phyloP scores from a whole-genome alignment of 345 rosid genomes.

The Eucalyptus melliodora region DNA sequence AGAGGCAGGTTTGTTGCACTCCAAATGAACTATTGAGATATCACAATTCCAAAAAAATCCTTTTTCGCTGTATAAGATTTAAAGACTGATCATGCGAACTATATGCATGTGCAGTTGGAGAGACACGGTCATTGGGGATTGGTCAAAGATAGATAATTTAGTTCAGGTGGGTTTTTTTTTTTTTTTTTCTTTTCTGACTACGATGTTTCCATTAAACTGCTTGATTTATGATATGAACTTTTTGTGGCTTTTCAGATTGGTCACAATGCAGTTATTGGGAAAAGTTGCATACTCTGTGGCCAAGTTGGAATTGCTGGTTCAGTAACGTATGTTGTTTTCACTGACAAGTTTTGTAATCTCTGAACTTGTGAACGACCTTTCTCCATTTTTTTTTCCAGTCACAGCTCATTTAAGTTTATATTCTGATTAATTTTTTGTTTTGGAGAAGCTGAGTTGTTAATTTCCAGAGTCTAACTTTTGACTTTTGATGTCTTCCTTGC shows the following conservation, averaged over 20 bases:
- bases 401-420: not conserved
- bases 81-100: not conserved
- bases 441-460: not conserved
- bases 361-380: not conserved
- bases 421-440: not conserved
- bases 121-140: constrained; percentile 63
- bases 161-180: constrained; percentile 43
- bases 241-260: constrained; percentile 38
- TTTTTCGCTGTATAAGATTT: not conserved
- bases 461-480: not conserved
- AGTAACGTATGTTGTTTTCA: constrained; percentile 36
- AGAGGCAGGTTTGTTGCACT: constrained; percentile 62
- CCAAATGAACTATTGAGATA: not conserved
- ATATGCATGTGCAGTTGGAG: constrained; percentile 63
- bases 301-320: constrained; percentile 91
- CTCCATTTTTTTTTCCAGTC: not conserved
- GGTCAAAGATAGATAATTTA: constrained; percentile 77
- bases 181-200: not conserved
- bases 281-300: constrained; percentile 73
- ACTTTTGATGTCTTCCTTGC: not conserved
- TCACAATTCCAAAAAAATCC: not conserved
- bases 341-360: not conserved
- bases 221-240: not conserved
- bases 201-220: not conserved
- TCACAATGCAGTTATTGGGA: constrained; percentile 70